These are phyloP conservation scores for Triglochin maritima DNA, from an alignment of 106 monocot species.

Conservation along the genomic window DNA sequence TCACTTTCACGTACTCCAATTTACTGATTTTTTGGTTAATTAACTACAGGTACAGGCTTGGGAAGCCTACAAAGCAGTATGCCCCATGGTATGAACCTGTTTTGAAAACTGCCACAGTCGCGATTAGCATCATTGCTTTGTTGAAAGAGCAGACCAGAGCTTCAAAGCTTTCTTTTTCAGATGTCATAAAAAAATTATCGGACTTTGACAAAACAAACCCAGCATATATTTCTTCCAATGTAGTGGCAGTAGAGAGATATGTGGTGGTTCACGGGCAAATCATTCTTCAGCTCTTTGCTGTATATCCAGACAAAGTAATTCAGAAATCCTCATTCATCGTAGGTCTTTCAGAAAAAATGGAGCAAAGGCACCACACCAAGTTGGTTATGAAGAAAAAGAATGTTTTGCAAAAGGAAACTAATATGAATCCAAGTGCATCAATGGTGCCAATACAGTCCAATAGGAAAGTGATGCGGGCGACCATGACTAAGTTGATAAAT, in stretches of 20 bases:
- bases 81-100: conserved; percentile 87
- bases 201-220: conserved; percentile 59
- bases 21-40: neutral
- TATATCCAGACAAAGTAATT: conserved; percentile 80
- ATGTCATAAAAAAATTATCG: conserved; percentile 72
- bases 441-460: conserved; percentile 50
- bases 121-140: conserved; percentile 71
- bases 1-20: neutral
- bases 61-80: conserved; percentile 80
- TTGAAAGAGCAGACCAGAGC: conserved; percentile 84
- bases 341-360: conserved; percentile 75
- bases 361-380: conserved; percentile 70
- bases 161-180: conserved; percentile 89
- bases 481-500: conserved; percentile 81
- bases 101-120: conserved; percentile 79
- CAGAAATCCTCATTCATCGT: conserved; percentile 66
- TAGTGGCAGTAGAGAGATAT: conserved; percentile 64
- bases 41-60: conserved; percentile 81
- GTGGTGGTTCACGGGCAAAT: conserved; percentile 97
- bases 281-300: conserved; percentile 91
- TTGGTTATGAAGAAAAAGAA: conserved; percentile 71
- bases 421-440: conserved; percentile 80
- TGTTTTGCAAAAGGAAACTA: conserved; percentile 48
- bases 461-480: conserved; percentile 91
- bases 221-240: conserved; percentile 70